These are phyloP conservation scores for Aspergillus mulundensis DNA, from an alignment of 495 filamentous ascomycete genomes.

Conservation along the genomic window DNA sequence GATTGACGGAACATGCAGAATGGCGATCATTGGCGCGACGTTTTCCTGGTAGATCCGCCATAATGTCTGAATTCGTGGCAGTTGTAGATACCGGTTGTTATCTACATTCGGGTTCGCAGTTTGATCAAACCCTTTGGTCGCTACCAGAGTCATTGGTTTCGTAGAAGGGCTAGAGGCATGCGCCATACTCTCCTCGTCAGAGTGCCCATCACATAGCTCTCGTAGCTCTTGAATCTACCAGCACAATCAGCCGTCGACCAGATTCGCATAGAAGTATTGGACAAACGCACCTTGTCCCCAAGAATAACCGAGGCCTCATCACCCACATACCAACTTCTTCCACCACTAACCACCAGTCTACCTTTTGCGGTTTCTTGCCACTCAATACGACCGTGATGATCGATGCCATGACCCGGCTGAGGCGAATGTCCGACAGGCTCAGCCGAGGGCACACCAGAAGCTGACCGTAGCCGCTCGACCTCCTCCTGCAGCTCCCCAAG, in stretches of 20 bases:
- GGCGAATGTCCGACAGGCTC: not conserved
- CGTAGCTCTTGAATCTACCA: not conserved
- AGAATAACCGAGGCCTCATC: not conserved
- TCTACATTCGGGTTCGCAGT: not conserved
- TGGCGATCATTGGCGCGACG: too few relatives aligned
- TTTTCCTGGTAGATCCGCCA: too few relatives aligned
- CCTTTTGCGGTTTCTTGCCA: not conserved
- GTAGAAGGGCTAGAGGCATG: not conserved
- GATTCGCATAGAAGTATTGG: too few relatives aligned
- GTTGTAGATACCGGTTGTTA: not conserved
- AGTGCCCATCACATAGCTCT: not conserved
- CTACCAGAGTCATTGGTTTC: not conserved
- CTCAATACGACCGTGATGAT: not conserved
- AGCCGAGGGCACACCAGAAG: not conserved
- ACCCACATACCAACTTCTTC: not conserved
- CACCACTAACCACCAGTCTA: not conserved
- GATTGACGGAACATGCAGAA: too few relatives aligned
- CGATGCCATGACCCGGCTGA: not conserved
- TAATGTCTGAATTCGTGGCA: too few relatives aligned
- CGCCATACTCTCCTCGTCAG: not conserved
- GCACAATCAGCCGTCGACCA: not conserved
- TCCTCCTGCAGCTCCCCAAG: constrained; percentile 66
- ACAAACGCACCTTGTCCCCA: not conserved
- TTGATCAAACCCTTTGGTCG: not conserved
- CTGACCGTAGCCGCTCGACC: not conserved